Percentiles rank a stretch among this genome's conserved stretches.
Evolutionary conservation across 179 eudicot genomes (phyloP).

Genomic region (Carnegiea gigantea): DNA sequence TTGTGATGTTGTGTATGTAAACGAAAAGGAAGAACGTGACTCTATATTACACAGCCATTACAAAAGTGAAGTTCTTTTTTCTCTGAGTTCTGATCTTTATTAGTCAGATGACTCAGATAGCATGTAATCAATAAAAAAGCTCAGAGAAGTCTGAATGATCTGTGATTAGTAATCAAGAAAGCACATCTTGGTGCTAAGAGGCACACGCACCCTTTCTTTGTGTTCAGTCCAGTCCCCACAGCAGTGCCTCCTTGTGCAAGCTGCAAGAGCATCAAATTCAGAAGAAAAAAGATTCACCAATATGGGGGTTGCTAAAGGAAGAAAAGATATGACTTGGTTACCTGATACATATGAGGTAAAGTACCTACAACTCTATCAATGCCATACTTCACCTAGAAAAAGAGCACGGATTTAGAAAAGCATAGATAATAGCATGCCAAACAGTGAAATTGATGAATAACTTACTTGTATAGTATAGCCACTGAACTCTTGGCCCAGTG

Average conservation of each 20-base stretch:
- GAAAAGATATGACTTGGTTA: constrained; percentile 22
- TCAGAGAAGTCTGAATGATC: not conserved
- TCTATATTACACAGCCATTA: not conserved
- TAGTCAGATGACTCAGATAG: too few relatives aligned
- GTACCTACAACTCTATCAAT: constrained; percentile 74
- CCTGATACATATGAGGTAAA: constrained; percentile 96
- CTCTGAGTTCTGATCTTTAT: not conserved
- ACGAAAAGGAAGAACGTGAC: not conserved
- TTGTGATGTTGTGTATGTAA: not conserved
- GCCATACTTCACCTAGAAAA: constrained; percentile 83
- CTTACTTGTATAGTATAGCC: constrained; percentile 94
- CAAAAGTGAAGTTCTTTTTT: not conserved
- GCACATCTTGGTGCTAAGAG: not conserved
- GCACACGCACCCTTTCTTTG: constrained; percentile 79
- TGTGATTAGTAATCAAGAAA: not conserved
- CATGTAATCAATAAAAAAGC: not conserved
- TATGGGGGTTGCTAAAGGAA: not conserved
- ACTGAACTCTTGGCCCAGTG: constrained; percentile 97
- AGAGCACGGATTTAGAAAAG: constrained; percentile 14
- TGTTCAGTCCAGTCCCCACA: constrained; percentile 97
- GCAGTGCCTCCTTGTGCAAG: constrained; percentile 99
- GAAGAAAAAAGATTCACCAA: constrained; percentile 22
- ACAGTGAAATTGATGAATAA: not conserved
- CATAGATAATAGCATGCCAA: not conserved
- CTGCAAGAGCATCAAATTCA: constrained; percentile 39